Percentiles rank a stretch among this genome's conserved stretches.
Conservation (phyloP, 108 stramenopile genomes). For the Chaetoceros muelleri region DNA sequence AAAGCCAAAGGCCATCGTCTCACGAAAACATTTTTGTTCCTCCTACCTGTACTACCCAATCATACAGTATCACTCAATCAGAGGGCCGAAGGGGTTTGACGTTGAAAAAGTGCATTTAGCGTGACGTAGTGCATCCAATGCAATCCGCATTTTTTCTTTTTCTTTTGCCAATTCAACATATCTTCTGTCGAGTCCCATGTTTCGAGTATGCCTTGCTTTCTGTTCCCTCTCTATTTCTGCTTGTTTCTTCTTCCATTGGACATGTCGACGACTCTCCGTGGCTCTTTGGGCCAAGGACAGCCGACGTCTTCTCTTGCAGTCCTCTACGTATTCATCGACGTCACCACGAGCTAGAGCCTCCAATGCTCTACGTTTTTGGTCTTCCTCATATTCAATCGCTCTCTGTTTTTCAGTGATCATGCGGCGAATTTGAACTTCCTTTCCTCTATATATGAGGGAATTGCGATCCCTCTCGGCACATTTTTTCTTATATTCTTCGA, state of each 20-base stretch:
- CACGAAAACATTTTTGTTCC: no score
- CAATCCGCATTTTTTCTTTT: constrained; percentile 47
- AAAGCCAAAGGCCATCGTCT: no score
- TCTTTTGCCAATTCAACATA: constrained; percentile 57
- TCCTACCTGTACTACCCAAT: no score
- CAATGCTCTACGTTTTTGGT: constrained; percentile 41
- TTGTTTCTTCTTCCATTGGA: constrained; percentile 32
- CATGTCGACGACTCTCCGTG: constrained; percentile 59
- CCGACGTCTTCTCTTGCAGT: constrained; percentile 54
- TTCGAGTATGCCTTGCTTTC: constrained; percentile 23
- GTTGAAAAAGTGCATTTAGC: constrained; percentile 17
- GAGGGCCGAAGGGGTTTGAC: constrained; percentile 9
- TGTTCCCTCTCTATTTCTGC: constrained; percentile 25
- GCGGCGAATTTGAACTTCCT: constrained; percentile 38
- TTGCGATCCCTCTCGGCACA: constrained; percentile 55
- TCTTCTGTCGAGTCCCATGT: constrained; percentile 43
- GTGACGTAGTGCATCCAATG: constrained; percentile 48
- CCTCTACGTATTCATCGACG: constrained; percentile 63
- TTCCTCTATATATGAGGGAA: constrained; percentile 51
- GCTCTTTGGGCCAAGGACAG: constrained; percentile 70
- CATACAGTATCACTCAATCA: constrained; percentile 2
- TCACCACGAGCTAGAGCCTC: constrained; percentile 55
- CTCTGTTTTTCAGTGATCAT: constrained; percentile 37
- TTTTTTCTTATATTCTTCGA: constrained; percentile 53
- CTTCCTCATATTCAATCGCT: constrained; percentile 24